Base-by-base conservation (phyloP, 2,329 filamentous ascomycete genomes). In the Diaporthe ilicicola region DNA sequence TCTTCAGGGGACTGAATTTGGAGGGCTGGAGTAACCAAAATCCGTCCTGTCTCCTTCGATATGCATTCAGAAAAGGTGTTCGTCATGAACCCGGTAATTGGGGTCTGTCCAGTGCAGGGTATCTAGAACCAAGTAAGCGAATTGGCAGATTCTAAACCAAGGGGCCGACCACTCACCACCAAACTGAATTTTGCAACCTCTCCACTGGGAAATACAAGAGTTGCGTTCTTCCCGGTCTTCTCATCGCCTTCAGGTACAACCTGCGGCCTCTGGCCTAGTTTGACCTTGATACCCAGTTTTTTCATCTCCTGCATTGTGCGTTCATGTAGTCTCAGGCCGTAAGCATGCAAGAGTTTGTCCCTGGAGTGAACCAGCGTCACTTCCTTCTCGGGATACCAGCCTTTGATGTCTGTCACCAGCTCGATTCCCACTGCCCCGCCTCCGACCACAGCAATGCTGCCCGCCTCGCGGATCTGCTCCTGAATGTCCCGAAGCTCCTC, bases 401-500 rank as follows among this genome's bases (percentile, higher is more conserved):
- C 82, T 77, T 90, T 90, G 12, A 87, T 85, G 75, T 92, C 89
- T 0, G 87, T 84, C 0, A 88, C 89, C 42, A 91, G 79, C 78
- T 91, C 88, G 0, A 91, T 86, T 1, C 90, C 90, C 0, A 89
- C 89, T 0, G 90, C 88, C 3, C 89, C 89, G 0, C 88, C 89
- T 2, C 89, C 90, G 0, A 88, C 82, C 0, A 89, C 82, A 2
- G 88, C 85, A 8, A 89, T 56, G 1, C 55, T 81, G 15, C 77
- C 76, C 1, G 86, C 83, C 0, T 76, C 74, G 50, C 80, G 80
- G 62, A 90, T 84, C 3, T 78, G 78, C 0, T 75, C 73, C 77
- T 89, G 88, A 76, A 88, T 82, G 2, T 76, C 76, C 53, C 78
- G 78, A 46, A 90, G 73, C n/a, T 82, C 79, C 62, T 76, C 74